Evolutionary conservation across 73 alveolate genomes (phyloP).

Genomic region (Paramecium primaurelia): DNA sequence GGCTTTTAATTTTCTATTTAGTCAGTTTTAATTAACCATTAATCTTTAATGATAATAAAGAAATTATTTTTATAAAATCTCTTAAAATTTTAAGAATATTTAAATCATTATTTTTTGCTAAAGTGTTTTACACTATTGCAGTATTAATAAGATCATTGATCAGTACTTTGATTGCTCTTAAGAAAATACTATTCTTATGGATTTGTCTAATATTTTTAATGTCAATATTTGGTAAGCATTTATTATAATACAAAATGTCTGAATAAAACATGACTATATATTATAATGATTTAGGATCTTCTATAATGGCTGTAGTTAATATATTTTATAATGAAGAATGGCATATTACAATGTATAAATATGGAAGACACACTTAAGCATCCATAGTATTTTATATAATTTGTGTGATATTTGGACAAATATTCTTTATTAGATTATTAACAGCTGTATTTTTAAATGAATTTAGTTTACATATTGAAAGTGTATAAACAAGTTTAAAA

Average conservation of each 20-base stretch:
- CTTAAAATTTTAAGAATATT: background rate
- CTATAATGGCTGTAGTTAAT: conserved; percentile 12
- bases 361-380: background rate
- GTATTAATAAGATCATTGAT: background rate
- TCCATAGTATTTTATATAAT: background rate
- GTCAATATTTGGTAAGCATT: background rate
- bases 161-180: background rate
- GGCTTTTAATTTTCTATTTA: background rate
- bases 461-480: background rate
- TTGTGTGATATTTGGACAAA: conserved; percentile 22
- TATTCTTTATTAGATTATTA: conserved; percentile 45
- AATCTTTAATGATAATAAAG: background rate
- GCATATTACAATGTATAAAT: conserved; percentile 59
- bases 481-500: background rate
- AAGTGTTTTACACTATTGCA: background rate
- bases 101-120: background rate
- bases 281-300: conserved; percentile 1
- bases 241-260: background rate
- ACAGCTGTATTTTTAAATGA: conserved; percentile 53
- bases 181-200: background rate
- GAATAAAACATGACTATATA: background rate
- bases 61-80: background rate
- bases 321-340: conserved; percentile 63
- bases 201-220: background rate
- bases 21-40: background rate